These are phyloP conservation scores for Leersia perrieri DNA, from an alignment of 176 grass and related monocot species.

Conservation along the genomic window DNA sequence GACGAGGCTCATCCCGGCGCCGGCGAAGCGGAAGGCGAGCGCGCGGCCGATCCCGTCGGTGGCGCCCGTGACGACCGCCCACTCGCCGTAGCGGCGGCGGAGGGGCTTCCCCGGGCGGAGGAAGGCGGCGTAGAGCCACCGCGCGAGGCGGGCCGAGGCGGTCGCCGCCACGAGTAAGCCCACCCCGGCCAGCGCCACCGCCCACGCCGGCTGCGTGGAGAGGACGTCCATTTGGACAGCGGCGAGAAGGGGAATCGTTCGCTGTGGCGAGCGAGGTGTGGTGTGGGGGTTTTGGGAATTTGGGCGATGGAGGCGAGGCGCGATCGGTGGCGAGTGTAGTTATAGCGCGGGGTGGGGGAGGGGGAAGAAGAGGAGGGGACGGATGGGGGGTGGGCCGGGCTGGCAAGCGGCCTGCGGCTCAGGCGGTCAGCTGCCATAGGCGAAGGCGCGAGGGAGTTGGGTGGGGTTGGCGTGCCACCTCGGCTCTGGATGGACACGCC, in stretches of 20 bases:
- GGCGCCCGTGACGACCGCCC: slow-evolving; percentile 82
- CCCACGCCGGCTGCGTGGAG: slow-evolving; percentile 45
- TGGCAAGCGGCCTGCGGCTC: neutral
- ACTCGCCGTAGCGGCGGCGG: slow-evolving; percentile 52
- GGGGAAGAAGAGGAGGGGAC: neutral
- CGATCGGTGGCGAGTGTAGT: neutral
- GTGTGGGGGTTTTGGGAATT: too few relatives aligned
- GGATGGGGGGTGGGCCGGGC: neutral
- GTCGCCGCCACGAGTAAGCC: slow-evolving; percentile 43
- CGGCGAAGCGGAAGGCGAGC: slow-evolving; percentile 57
- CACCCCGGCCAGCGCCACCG: slow-evolving; percentile 34
- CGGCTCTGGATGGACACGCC: neutral
- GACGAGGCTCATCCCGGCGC: slow-evolving; percentile 46
- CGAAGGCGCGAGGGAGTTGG: neutral
- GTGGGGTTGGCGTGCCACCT: neutral
- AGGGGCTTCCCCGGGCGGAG: slow-evolving; percentile 66
- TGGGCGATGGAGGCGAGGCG: neutral
- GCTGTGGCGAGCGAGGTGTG: neutral
- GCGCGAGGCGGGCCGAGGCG: slow-evolving; percentile 25
- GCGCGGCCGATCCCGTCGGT: slow-evolving; percentile 76
- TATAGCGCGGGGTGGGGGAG: neutral
- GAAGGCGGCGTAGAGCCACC: slow-evolving; percentile 56
- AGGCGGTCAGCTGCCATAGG: too few relatives aligned
- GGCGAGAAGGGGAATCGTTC: too few relatives aligned
- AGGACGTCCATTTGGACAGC: neutral